Percentiles rank a stretch among this genome's conserved stretches.
Evolutionary conservation across 179 eudicot genomes (phyloP).

Genomic region (Patellifolia procumbens): DNA sequence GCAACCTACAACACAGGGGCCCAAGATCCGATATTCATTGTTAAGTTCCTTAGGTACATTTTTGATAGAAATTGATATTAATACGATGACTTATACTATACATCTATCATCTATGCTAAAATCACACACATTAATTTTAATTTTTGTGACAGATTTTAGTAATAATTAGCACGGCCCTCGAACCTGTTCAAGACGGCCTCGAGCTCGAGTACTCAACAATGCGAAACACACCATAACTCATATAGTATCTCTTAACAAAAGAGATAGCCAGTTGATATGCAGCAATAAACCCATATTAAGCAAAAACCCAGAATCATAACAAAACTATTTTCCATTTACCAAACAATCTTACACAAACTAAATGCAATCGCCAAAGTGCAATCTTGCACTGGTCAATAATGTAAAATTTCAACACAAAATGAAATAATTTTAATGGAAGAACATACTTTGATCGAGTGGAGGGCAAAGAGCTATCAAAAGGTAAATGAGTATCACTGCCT

Average conservation of each 20-base stretch:
- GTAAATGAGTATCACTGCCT: conserved; percentile 17
- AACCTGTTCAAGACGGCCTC: no score
- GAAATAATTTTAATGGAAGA: neutral
- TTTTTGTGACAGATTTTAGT: no score
- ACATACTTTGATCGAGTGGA: conserved; percentile 29
- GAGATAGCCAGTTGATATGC: neutral
- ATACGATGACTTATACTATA: no score
- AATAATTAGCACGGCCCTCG: no score
- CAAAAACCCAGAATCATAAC: neutral
- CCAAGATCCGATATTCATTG: no score
- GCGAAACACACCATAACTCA: neutral
- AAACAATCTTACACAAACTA: neutral
- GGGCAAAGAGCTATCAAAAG: conserved; percentile 18
- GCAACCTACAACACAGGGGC: no score
- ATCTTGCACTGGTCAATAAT: neutral
- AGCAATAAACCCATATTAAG: conserved; percentile 1
- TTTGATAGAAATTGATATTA: no score
- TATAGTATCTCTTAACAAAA: neutral
- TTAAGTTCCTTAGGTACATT: no score
- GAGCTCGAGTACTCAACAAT: neutral
- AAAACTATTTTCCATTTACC: neutral
- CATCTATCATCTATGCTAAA: no score
- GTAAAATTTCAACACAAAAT: neutral
- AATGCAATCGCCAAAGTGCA: neutral
- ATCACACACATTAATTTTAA: no score